Conservation (phyloP, 2,329 filamentous ascomycete species). For the Rhynchosporium agropyri region DNA sequence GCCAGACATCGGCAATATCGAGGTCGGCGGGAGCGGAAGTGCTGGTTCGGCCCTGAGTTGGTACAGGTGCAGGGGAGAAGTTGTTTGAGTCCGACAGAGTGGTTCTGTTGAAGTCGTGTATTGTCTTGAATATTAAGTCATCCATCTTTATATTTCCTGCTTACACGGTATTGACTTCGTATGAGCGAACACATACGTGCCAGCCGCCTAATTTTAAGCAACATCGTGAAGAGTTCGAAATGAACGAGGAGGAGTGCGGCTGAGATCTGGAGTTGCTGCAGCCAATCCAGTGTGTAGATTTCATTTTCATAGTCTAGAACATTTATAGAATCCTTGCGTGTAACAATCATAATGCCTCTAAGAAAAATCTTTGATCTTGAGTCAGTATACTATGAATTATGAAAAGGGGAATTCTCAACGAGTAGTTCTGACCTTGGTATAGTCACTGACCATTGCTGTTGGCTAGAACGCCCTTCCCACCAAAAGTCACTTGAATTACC, state of each 20-base stretch:
- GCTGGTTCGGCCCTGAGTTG: not conserved
- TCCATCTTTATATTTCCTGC: not conserved
- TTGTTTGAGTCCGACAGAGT: not conserved
- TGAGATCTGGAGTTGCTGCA: not conserved
- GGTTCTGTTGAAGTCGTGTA: not conserved
- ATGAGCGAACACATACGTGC: too few species aligned
- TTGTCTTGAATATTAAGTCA: not conserved
- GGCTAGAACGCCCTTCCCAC: too few species aligned
- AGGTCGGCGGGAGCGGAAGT: not conserved
- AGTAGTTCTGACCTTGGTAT: too few species aligned
- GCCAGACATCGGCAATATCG: not conserved
- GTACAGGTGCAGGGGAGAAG: not conserved
- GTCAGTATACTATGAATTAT: too few species aligned
- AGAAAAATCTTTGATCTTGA: too few species aligned
- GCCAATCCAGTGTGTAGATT: not conserved
- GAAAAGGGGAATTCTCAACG: too few species aligned
- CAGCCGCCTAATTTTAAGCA: too few species aligned
- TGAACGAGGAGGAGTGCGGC: not conserved
- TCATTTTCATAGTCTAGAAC: too few species aligned
- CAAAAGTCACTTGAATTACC: too few species aligned
- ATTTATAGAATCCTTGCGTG: too few species aligned
- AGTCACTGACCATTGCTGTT: too few species aligned
- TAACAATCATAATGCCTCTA: too few species aligned
- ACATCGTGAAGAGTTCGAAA: not conserved
- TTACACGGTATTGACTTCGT: not conserved